Evolutionary conservation across 768 basidiomycete species (phyloP), one percentile per base, ranked within the genome.

Genomic region (Collybiopsis confluens): DNA sequence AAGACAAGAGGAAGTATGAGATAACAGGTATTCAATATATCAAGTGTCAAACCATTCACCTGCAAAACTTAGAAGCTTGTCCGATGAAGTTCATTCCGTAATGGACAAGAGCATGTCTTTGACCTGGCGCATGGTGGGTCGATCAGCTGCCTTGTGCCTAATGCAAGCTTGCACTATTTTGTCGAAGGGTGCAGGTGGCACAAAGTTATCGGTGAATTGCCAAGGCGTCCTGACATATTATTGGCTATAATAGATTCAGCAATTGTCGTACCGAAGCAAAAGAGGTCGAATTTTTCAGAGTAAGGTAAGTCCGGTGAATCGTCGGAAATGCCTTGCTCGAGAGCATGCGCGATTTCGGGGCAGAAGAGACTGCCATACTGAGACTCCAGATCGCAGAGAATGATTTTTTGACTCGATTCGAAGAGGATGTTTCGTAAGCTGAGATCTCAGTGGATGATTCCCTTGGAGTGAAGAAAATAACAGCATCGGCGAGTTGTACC

Each of bases 271-370:
- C 58, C 58, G 24, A 59, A 56, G 33, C 47, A 45, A 46, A 43
- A 59, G 36, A 59, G 55, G 26, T 59, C 58, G 8, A 52, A 54
- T 51, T 59, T 56, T 45, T 54, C 27, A 9, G 55, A 56, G 47
- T 56, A 56, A 1, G 57, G 57, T n/a, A 40, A 15, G 13, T 16
- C 38, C n/a, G 26, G 16, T n/a, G n/a, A n/a, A n/a, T n/a, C n/a
- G n/a, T 40, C 4, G 1, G 20, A 18, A 33, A 21, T 7, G 20
- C 40, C 20, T 8, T 15, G 7, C 8, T 30, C 27, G 15, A 2
- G 7, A 4, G 54, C 54, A 23, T 18, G 41, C 18, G 45, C 21
- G 6, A 58, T 58, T 40, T 58, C 55, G 20, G 58, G 58, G 20
- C 50, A 56, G 6, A 37, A 7, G 9, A 3, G 13, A 35, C 54